Evolutionary conservation across 768 basidiomycete species (phyloP).

Genomic region (Lactarius deliciosus): DNA sequence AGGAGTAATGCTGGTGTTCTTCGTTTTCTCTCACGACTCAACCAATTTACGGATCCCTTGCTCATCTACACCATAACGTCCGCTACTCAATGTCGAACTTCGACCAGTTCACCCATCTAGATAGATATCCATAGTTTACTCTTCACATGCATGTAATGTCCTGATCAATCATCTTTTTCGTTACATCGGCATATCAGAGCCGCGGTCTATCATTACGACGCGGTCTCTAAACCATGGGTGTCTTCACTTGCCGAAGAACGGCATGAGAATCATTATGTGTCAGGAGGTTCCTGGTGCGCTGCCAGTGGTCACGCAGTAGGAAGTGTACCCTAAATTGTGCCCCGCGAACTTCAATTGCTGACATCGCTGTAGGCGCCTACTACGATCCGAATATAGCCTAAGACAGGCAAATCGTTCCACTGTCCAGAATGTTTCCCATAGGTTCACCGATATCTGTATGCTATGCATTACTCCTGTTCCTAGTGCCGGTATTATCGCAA

Average conservation of each 20-base stretch:
- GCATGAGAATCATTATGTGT: neutral
- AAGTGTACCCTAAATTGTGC: conserved; percentile 2
- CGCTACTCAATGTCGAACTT: conserved; percentile 1
- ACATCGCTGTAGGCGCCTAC: neutral
- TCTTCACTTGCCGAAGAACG: neutral
- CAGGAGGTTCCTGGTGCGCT: neutral
- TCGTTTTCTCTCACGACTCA: neutral
- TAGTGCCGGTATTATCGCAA: neutral
- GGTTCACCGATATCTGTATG: neutral
- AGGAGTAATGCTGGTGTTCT: conserved; percentile 10
- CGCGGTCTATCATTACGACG: too few species aligned
- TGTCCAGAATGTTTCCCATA: neutral
- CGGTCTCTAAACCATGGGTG: too few species aligned
- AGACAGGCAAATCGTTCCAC: neutral
- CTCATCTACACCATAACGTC: neutral
- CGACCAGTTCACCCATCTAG: conserved; percentile 8
- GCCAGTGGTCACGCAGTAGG: neutral
- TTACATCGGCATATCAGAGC: neutral
- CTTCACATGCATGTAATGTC: conserved; percentile 14
- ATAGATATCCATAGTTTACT: conserved; percentile 16
- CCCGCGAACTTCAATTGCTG: neutral
- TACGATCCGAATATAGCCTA: neutral
- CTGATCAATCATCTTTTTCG: neutral
- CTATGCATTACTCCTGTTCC: neutral
- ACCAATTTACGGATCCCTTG: neutral